These are phyloP conservation scores for Populus hybrid DNA, from an alignment of 441 rosid genomes.

Conservation along the genomic window DNA sequence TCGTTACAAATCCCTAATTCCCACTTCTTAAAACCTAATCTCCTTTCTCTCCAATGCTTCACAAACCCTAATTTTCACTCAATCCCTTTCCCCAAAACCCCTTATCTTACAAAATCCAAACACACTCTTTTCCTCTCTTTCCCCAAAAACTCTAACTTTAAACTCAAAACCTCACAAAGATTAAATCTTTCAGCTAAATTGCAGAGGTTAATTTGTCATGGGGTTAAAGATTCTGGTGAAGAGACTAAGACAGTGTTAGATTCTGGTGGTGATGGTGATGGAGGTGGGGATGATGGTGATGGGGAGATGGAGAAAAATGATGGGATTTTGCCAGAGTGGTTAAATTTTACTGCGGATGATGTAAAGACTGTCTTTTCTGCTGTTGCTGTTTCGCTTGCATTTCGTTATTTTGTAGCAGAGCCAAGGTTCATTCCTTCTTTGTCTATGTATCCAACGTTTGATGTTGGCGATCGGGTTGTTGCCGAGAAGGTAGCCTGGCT, in stretches of 20 bases:
- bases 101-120: constrained; percentile 9
- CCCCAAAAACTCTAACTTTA: constrained; percentile 3
- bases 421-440: constrained; percentile 93
- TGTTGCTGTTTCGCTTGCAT: constrained; percentile 74
- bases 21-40: constrained; percentile 1
- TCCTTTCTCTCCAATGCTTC: constrained; percentile 4
- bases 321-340: constrained; percentile 69
- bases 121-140: constrained; percentile 13
- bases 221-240: constrained; percentile 48
- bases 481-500: constrained; percentile 73
- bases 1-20: constrained; percentile 30
- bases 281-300: constrained; percentile 35
- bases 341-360: constrained; percentile 64
- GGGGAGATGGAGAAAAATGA: constrained; percentile 37
- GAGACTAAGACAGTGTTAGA: not conserved
- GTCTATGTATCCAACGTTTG: constrained; percentile 98
- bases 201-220: constrained; percentile 31
- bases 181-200: constrained; percentile 15
- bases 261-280: constrained; percentile 31
- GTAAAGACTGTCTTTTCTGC: constrained; percentile 79
- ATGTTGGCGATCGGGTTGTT: constrained; percentile 88
- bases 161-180: constrained; percentile 12
- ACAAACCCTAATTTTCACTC: constrained; percentile 7
- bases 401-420: constrained; percentile 82
- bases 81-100: constrained; percentile 16